Conservation (phyloP, 768 basidiomycete genomes). For the Suillus luteus region DNA sequence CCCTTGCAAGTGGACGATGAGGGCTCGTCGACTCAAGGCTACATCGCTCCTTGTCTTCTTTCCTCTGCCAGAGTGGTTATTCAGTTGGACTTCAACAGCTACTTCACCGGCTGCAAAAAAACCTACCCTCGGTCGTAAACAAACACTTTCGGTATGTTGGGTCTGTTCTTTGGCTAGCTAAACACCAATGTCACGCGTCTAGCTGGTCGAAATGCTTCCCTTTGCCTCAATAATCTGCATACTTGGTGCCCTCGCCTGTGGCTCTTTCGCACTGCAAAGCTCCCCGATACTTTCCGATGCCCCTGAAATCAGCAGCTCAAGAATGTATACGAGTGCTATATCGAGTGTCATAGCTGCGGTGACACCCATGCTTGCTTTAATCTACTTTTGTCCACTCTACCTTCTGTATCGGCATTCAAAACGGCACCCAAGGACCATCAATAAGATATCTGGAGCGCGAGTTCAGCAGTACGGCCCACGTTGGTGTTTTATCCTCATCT, state of each 20-base stretch:
- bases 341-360: constrained; percentile 38
- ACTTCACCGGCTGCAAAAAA: constrained; percentile 26
- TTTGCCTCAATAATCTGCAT: constrained; percentile 37
- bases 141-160: constrained; percentile 33
- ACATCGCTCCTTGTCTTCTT: constrained; percentile 15
- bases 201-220: constrained; percentile 41
- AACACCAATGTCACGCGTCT: constrained; percentile 20
- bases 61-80: constrained; percentile 19
- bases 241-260: constrained; percentile 35
- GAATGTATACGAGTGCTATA: constrained; percentile 38
- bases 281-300: constrained; percentile 14
- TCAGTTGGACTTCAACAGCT: background rate
- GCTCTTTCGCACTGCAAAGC: constrained; percentile 33
- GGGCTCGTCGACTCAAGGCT: constrained; percentile 22
- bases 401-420: constrained; percentile 50
- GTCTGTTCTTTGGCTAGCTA: constrained; percentile 18
- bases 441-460: constrained; percentile 49
- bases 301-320: constrained; percentile 29
- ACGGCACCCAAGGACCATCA: constrained; percentile 48
- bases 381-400: constrained; percentile 54
- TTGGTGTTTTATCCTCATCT: constrained; percentile 28
- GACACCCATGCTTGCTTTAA: constrained; percentile 37
- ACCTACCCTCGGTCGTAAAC: constrained; percentile 29
- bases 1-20: constrained; percentile 33
- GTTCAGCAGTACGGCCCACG: constrained; percentile 56